Conservation (phyloP, 2,329 filamentous ascomycete genomes). For the Sclerotinia subarctica region DNA sequence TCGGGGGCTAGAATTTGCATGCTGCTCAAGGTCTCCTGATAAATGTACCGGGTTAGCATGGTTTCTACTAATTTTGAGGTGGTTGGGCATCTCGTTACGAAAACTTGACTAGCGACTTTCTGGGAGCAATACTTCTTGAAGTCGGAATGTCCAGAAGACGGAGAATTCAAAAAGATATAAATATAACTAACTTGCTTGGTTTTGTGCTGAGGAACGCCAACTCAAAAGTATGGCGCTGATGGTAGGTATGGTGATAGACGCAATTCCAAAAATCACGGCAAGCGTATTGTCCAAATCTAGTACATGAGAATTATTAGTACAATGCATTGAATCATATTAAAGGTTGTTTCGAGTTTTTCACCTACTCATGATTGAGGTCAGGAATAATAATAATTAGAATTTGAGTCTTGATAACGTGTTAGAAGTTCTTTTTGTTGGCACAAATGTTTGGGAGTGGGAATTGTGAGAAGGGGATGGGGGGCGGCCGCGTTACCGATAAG, state of each 20-base stretch:
- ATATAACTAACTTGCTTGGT: background rate
- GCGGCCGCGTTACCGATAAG: too few relatives aligned
- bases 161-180: background rate
- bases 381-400: background rate
- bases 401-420: too few relatives aligned
- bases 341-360: background rate
- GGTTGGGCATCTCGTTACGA: too few relatives aligned
- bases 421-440: too few relatives aligned
- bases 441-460: too few relatives aligned
- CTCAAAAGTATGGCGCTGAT: background rate
- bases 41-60: background rate
- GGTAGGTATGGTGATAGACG: background rate
- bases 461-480: too few relatives aligned
- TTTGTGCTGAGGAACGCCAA: rapidly evolving
- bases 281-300: background rate
- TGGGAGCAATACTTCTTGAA: background rate
- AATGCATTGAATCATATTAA: background rate
- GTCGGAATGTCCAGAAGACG: background rate
- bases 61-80: background rate
- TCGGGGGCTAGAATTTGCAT: rapidly evolving
- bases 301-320: background rate
- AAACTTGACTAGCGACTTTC: too few relatives aligned
- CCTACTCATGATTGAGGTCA: background rate
- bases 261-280: background rate
- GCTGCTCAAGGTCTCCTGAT: background rate